Evolutionary conservation across 257 asterid species (phyloP).

Genomic region (Salvia rosmarinus): DNA sequence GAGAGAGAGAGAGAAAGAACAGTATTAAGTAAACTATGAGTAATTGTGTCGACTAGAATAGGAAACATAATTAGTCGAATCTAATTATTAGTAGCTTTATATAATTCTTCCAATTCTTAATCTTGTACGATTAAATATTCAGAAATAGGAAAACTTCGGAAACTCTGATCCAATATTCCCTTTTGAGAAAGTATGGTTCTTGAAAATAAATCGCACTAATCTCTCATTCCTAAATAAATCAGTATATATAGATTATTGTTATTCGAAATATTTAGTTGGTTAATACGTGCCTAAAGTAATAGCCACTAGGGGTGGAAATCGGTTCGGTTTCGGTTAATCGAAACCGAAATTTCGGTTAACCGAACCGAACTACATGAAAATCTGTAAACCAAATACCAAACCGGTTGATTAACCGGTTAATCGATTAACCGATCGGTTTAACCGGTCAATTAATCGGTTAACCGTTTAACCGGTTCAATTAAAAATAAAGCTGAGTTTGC

Average conservation of each 20-base stretch:
- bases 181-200: not conserved
- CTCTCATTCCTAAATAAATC: not conserved
- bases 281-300: not conserved
- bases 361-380: too few species aligned
- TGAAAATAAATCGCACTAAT: not conserved
- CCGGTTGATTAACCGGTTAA: too few species aligned
- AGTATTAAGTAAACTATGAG: slow-evolving; percentile 9
- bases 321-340: too few species aligned
- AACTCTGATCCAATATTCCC: not conserved
- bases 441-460: too few species aligned
- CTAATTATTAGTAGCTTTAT: slow-evolving; percentile 24
- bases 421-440: too few species aligned
- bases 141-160: not conserved
- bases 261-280: not conserved
- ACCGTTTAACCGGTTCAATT: too few species aligned
- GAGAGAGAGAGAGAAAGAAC: slow-evolving; percentile 46
- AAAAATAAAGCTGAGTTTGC: too few species aligned
- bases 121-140: not conserved
- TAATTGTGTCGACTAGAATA: slow-evolving; percentile 57
- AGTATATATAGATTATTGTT: not conserved
- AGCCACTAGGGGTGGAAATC: too few species aligned
- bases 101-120: not conserved
- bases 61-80: slow-evolving; percentile 14
- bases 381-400: too few species aligned
- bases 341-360: too few species aligned